Conservation (phyloP, 202 grass and related monocot species). For the Brachypodium distachyon region DNA sequence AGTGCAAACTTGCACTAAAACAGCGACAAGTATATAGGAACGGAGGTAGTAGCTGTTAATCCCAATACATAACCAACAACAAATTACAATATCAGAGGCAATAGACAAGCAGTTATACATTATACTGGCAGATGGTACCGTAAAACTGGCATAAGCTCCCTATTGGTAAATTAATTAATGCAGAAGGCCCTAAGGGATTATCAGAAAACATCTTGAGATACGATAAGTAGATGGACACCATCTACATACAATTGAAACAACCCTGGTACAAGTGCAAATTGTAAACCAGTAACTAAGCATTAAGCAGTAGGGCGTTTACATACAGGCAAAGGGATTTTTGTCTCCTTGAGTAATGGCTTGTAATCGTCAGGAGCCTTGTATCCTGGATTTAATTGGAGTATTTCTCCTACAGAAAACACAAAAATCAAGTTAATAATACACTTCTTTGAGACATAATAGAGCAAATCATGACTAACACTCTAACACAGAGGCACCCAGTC, state of each 20-base stretch:
- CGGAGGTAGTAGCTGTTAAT: background rate
- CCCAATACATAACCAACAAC: background rate
- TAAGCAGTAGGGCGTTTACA: slow-evolving; percentile 8
- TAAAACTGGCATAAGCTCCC: slow-evolving; percentile 9
- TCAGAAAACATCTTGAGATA: background rate
- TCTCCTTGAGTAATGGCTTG: slow-evolving; percentile 80
- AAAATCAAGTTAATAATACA: slow-evolving; percentile 11
- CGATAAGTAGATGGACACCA: background rate
- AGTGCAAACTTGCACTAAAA: too few relatives aligned
- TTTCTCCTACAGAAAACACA: slow-evolving; percentile 58
- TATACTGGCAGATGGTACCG: background rate
- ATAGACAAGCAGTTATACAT: background rate
- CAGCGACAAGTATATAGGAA: too few relatives aligned
- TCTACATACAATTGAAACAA: background rate
- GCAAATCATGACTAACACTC: background rate
- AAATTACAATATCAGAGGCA: background rate
- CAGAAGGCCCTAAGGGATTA: background rate
- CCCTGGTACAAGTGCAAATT: slow-evolving; percentile 2
- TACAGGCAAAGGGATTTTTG: slow-evolving; percentile 77
- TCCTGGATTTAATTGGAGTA: slow-evolving; percentile 63
- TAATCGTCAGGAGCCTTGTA: slow-evolving; percentile 81
- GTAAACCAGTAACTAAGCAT: slow-evolving; percentile 20
- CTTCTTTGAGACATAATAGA: background rate
- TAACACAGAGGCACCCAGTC: background rate
- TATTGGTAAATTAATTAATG: background rate